phyloP scores from a whole-genome alignment of 129 eudicot species.

The Flaveria ramosissima region DNA sequence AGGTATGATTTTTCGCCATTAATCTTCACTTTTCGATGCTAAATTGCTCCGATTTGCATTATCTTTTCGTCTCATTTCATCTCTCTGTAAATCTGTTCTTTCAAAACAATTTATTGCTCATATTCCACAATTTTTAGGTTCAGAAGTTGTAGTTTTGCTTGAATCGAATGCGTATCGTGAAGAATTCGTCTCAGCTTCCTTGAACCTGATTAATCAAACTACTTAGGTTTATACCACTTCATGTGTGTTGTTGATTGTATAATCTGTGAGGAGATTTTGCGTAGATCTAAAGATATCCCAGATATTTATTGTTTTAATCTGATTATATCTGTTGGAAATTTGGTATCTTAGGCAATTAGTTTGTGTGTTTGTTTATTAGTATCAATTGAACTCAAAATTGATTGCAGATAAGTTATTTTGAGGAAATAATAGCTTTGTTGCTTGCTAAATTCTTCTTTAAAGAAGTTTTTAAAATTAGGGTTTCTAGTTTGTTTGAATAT shows the following conservation, averaged over 20 bases:
- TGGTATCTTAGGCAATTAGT: conserved; percentile 1
- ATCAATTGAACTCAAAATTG: not conserved
- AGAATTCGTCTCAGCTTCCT: not conserved
- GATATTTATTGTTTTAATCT: too few relatives aligned
- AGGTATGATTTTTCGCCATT: conserved; percentile 15
- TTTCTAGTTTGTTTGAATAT: not conserved
- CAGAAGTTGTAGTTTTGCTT: conserved; percentile 2
- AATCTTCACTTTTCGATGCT: not conserved
- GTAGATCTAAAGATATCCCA: too few relatives aligned
- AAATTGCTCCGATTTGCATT: too few relatives aligned
- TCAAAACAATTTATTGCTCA: not conserved
- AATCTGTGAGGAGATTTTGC: not conserved
- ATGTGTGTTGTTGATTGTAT: conserved; percentile 20
- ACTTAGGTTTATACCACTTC: conserved; percentile 1
- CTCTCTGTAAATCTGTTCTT: not conserved
- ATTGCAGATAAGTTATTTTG: conserved; percentile 7
- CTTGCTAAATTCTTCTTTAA: not conserved
- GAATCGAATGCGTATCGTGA: conserved; percentile 7
- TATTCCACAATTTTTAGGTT: not conserved
- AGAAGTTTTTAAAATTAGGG: not conserved
- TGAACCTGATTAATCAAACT: not conserved
- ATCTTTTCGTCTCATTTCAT: conserved; percentile 2
- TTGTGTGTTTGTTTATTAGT: not conserved
- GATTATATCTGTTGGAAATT: not conserved
- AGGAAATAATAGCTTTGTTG: not conserved